A percentile compares a stretch with the other conserved stretches of the same genome.
Conservation (phyloP, 1,284 basidiomycete species). For the Bjerkandera adusta region DNA sequence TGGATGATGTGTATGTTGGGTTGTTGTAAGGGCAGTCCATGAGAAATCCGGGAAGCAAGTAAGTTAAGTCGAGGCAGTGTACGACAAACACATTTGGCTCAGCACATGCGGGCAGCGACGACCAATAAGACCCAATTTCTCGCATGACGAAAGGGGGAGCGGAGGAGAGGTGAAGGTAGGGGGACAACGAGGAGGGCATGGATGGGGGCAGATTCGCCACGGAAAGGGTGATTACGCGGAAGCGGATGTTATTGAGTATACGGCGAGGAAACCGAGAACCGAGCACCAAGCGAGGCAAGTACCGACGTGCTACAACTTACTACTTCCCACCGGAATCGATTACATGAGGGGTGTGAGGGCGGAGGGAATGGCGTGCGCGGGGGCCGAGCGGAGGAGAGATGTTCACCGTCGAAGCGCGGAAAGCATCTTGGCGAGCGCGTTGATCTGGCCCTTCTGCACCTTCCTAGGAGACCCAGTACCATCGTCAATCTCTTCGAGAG, state of each 20-base stretch:
- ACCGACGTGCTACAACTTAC: slow-evolving; percentile 12
- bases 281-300: no score
- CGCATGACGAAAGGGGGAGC: background rate
- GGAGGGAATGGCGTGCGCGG: background rate
- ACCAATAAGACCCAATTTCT: slow-evolving; percentile 6
- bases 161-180: background rate
- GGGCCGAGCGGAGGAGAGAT: slow-evolving; percentile 4
- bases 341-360: background rate
- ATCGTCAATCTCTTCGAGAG: slow-evolving; percentile 20
- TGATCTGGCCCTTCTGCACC: slow-evolving; percentile 83
- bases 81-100: slow-evolving; percentile 9
- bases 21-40: slow-evolving; percentile 10
- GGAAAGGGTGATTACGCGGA: slow-evolving; percentile 2
- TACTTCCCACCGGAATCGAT: slow-evolving; percentile 3
- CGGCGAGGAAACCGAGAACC: slow-evolving; percentile 6
- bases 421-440: slow-evolving; percentile 80
- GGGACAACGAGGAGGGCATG: background rate
- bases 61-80: slow-evolving; percentile 11
- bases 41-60: slow-evolving; percentile 15
- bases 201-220: background rate
- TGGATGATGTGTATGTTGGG: background rate
- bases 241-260: slow-evolving; percentile 4
- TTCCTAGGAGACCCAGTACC: slow-evolving; percentile 52
- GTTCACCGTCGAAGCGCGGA: slow-evolving; percentile 67
- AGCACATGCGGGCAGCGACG: slow-evolving; percentile 10